Evolutionary conservation across 768 basidiomycete genomes (phyloP).

Genomic region (Piloderma croceum): DNA sequence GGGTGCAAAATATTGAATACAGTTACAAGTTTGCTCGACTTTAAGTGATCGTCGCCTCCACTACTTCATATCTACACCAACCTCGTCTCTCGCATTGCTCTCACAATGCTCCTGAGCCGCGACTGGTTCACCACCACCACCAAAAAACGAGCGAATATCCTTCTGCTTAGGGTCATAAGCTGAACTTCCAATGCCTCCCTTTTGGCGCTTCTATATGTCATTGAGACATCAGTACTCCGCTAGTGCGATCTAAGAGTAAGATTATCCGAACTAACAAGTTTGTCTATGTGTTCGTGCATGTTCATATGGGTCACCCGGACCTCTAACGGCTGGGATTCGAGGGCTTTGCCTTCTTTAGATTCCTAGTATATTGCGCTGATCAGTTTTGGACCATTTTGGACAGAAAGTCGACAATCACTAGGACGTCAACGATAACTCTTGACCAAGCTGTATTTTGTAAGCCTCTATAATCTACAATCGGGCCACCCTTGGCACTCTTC

Average conservation of each 20-base stretch:
- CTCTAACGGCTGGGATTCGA: conserved; percentile 29
- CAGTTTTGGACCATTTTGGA: conserved; percentile 4
- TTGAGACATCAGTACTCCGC: too few species aligned
- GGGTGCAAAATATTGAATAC: too few species aligned
- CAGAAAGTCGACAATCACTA: conserved; percentile 27
- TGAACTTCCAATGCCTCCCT: conserved; percentile 67
- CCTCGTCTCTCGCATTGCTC: conserved; percentile 26
- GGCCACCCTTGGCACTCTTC: conserved; percentile 31
- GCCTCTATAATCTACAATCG: conserved; percentile 39
- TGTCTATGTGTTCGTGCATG: conserved; percentile 46
- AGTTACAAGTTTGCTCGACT: too few species aligned
- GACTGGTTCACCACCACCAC: conserved; percentile 20
- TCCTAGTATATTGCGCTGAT: conserved; percentile 20
- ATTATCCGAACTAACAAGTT: conserved; percentile 56
- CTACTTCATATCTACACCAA: conserved; percentile 1
- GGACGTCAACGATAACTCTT: conserved; percentile 43
- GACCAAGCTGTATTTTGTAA: conserved; percentile 71
- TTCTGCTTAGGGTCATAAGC: conserved; percentile 71
- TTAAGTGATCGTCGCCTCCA: conserved; percentile 8
- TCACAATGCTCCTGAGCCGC: conserved; percentile 7
- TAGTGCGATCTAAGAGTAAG: too few species aligned
- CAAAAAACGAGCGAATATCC: conserved; percentile 72
- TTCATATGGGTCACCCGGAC: conserved; percentile 50
- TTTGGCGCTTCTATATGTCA: conserved; percentile 58
- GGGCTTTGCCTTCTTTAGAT: neutral